A percentile compares a stretch with the other conserved stretches of the same genome.
Conservation (phyloP, 768 basidiomycete genomes). For the Podaxis rugospora region DNA sequence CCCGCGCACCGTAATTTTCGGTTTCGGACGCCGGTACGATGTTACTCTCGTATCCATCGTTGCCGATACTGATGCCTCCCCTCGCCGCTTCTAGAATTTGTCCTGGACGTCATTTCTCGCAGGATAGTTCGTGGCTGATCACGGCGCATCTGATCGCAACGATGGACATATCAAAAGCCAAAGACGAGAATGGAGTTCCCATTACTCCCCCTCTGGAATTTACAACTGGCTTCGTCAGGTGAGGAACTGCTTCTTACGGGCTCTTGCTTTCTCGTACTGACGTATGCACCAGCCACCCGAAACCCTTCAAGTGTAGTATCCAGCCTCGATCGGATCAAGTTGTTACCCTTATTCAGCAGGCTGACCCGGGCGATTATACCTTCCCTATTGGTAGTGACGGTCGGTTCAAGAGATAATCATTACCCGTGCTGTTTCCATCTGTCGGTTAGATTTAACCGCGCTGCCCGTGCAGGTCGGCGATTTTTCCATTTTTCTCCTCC, state of each 20-base stretch:
- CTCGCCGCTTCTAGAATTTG: slow-evolving; percentile 35
- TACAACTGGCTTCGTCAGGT: slow-evolving; percentile 43
- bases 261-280: slow-evolving; percentile 1
- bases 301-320: slow-evolving; percentile 44
- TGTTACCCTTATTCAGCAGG: slow-evolving; percentile 24
- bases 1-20: slow-evolving; percentile 47
- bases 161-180: slow-evolving; percentile 37
- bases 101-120: slow-evolving; percentile 51
- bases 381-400: slow-evolving; percentile 7
- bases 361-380: slow-evolving; percentile 16
- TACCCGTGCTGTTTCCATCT: neutral
- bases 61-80: neutral
- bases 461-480: neutral
- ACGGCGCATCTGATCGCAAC: slow-evolving; percentile 39
- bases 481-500: neutral
- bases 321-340: slow-evolving; percentile 35
- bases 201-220: slow-evolving; percentile 35
- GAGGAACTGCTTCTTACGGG: slow-evolving; percentile 12
- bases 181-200: slow-evolving; percentile 38
- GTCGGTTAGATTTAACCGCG: neutral
- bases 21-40: slow-evolving; percentile 51
- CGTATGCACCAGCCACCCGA: slow-evolving; percentile 39
- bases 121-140: slow-evolving; percentile 41
- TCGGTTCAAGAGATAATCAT: neutral
- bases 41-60: neutral